Conservation (phyloP, 202 grass and related monocot genomes). For the Zizania palustris region DNA sequence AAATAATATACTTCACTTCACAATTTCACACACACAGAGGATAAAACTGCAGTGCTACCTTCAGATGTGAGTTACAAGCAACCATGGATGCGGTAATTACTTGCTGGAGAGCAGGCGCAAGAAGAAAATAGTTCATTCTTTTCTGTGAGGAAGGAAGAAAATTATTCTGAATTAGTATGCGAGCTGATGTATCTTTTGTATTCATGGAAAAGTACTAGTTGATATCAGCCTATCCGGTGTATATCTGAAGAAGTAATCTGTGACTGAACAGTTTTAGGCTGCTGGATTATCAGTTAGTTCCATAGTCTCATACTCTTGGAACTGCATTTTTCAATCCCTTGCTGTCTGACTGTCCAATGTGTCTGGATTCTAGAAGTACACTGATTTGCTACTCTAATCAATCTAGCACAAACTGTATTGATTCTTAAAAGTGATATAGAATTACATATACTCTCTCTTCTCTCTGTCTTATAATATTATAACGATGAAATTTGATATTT, state of each 20-base stretch:
- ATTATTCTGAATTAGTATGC: background rate
- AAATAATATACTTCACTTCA: slow-evolving; percentile 25
- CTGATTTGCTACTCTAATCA: background rate
- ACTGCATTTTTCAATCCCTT: background rate
- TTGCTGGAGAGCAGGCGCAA: background rate
- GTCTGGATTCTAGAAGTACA: background rate
- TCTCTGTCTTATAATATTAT: too few relatives aligned
- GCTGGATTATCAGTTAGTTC: background rate
- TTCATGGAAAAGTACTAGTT: background rate
- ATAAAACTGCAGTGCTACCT: slow-evolving; percentile 1
- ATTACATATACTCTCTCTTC: too few relatives aligned
- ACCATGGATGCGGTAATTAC: background rate
- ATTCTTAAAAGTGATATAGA: background rate
- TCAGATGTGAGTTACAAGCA: background rate
- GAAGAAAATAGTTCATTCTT: background rate
- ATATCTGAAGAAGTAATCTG: slow-evolving; percentile 7
- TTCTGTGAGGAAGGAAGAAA: too few relatives aligned
- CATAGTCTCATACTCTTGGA: slow-evolving; percentile 10
- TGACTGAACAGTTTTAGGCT: background rate
- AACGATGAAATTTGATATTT: too few relatives aligned
- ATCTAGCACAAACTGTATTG: background rate
- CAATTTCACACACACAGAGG: slow-evolving; percentile 13
- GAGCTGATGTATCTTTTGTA: slow-evolving; percentile 12
- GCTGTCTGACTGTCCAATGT: background rate
- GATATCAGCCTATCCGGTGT: background rate